phyloP scores from a whole-genome alignment of 768 basidiomycete genomes.

The Pluteus cervinus region DNA sequence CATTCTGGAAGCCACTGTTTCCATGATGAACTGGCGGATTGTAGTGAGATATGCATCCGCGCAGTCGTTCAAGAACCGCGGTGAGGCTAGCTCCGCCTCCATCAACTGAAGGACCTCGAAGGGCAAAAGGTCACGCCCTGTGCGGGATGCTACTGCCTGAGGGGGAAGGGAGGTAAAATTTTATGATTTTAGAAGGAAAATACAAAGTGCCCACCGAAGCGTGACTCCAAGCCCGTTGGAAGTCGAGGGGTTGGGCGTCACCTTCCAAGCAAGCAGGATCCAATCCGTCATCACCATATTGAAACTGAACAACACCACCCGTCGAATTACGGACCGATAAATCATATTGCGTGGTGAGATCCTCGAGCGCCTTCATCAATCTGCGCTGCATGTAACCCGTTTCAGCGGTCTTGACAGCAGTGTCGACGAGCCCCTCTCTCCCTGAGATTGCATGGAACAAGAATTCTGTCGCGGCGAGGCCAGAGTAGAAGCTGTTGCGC shows the following conservation, averaged over 20 bases:
- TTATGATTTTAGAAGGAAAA: background rate
- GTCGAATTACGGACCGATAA: constrained; percentile 90
- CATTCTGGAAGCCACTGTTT: constrained; percentile 60
- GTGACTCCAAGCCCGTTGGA: constrained; percentile 82
- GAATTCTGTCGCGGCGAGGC: constrained; percentile 91
- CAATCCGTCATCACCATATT: constrained; percentile 94
- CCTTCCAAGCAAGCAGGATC: constrained; percentile 97
- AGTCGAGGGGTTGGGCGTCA: constrained; percentile 90
- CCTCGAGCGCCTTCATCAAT: constrained; percentile 98
- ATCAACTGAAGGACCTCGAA: constrained; percentile 79
- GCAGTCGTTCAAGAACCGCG: constrained; percentile 64
- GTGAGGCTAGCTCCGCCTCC: constrained; percentile 50
- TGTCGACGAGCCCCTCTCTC: constrained; percentile 97
- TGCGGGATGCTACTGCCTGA: constrained; percentile 59
- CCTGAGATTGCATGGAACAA: constrained; percentile 99
- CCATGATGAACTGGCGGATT: constrained; percentile 64
- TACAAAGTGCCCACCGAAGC: constrained; percentile 48
- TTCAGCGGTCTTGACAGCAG: constrained; percentile 99
- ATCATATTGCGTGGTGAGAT: constrained; percentile 95
- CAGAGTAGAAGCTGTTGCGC: constrained; percentile 93
- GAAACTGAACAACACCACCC: constrained; percentile 95
- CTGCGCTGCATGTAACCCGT: constrained; percentile 99
- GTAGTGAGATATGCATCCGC: constrained; percentile 63
- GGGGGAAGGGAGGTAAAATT: too few species aligned
- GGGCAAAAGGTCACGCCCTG: constrained; percentile 67